Base-by-base conservation (phyloP, 139 green algal species). In the Picochlorum sp. region DNA sequence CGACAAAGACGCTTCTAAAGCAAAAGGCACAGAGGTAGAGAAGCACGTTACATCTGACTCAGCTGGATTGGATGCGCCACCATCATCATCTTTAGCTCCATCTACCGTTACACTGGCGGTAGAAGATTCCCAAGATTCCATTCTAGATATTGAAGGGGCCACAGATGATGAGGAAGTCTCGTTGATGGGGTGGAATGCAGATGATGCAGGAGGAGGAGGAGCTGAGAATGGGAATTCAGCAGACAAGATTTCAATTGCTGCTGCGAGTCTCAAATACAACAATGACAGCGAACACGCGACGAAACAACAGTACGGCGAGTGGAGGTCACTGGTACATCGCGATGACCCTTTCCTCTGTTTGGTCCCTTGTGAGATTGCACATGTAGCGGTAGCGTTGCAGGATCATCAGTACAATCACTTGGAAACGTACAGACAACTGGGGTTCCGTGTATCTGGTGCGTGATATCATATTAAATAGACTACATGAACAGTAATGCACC, bases 391-490 rank as follows among this genome's bases (percentile, higher is more conserved):
- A 54, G 47, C 47, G 15, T 54, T 54, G 47, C 47, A 54, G 47
- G 47, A 54, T 54, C 47, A 54, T 54, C 47, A 54, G 47, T 54
- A 54, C 47, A 54, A 54, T 54, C 47, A 54, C 47, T 54, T 54
- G 47, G 47, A 54, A 54, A 54, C 47, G 47, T 54, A 54, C 47
- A 54, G 47, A 54, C 47, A 54, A 24, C 47, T 54, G 13, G 47
- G 47, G 6, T 54, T 54, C 15, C 2, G 47, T 18, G 47, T 54
- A 54, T 54, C 47, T 54, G 47, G 47, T 52, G 45, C 32, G 32
- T 38, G 32, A 38, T 38, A 9, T 38, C 32, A 38, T 38, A 38
- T 38, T 10, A 9, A 38, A 38, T 38, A 9, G 32, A 9, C 7
- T 9, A 38, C 7, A 52, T 52, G 10, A 52, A 52, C 18, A 52